A percentile compares a stretch with the other conserved stretches of the same genome.
Conservation (phyloP, 495 filamentous ascomycete species). For the Penicillium steckii region DNA sequence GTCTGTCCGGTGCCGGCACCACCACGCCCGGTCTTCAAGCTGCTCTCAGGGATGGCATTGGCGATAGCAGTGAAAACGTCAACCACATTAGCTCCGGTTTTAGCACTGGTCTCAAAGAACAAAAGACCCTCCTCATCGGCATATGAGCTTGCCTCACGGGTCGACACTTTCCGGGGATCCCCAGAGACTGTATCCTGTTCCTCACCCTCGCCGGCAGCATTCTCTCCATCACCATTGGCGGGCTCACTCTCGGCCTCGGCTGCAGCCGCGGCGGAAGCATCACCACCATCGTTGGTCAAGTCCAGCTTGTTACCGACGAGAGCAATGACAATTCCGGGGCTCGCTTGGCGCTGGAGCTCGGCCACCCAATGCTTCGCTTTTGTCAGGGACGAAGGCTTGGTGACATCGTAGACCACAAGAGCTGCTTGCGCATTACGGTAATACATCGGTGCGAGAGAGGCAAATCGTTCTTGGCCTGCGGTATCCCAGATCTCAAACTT, state of each 20-base stretch:
- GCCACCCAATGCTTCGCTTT: constrained; percentile 99
- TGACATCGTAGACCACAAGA: constrained; percentile 98
- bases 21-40: constrained; percentile 80
- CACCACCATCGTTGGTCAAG: constrained; percentile 61
- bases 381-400: constrained; percentile 89
- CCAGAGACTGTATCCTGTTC: constrained; percentile 60
- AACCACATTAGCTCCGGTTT: constrained; percentile 88
- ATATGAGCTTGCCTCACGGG: constrained; percentile 85
- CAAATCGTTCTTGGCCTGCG: constrained; percentile 96
- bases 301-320: constrained; percentile 98
- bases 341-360: constrained; percentile 95
- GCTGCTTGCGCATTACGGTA: constrained; percentile 98
- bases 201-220: constrained; percentile 50
- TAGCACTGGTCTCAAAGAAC: constrained; percentile 98
- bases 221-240: constrained; percentile 33
- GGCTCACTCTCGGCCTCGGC: constrained; percentile 27
- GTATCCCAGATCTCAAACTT: constrained; percentile 99
- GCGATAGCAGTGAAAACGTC: constrained; percentile 99
- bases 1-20: constrained; percentile 56
- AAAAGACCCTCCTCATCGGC: constrained; percentile 90
- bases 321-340: constrained; percentile 94
- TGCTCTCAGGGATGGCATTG: constrained; percentile 94
- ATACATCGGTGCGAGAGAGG: constrained; percentile 97
- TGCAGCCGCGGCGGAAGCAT: constrained; percentile 32
- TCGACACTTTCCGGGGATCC: constrained; percentile 83